Base-by-base conservation (phyloP, 1,139 yeast species). In the Sugiyamaella castrensis region DNA sequence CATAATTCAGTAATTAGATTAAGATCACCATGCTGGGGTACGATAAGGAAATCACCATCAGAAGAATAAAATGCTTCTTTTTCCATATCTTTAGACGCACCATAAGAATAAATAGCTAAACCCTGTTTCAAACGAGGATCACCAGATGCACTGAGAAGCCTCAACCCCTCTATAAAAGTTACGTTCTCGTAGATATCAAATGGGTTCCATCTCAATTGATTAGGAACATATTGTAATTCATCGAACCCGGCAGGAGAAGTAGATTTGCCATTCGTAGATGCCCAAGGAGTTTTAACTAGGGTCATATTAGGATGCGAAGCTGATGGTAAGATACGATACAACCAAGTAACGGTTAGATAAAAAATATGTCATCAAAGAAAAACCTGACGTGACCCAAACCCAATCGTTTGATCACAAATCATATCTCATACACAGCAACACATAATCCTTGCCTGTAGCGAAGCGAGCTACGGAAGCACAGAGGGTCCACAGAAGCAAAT, bases 1-100 rank as follows among this genome's bases (percentile, higher is more conserved):
- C 68, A 67, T 30, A 61, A 53, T 49, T 64, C 68, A 9, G 68
- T 64, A 41, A 58, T 59, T 28, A 64, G 56, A 43, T 62, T 59
- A 37, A 64, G 55, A 13, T 53, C 57, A 3, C 68, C 68, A 12
- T 51, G 48, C 44, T 63, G 67, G 2, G 67, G 63, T 7, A 64
- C 67, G 46, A 64, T 56, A 29, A 64, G 52, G 37, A 64, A 43
- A 48, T 59, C 61, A 6, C 65, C 60, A 38, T 63, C 60, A 2
- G 60, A 60, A 43, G 59, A 46, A 49, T 53, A 54, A 34, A 63
- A 54, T 6, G 63, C 61, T 43, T 61, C 61, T 33, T 60, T 57
- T 10, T 40, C 57, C 68, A 64, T 64, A 16, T 54, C 49, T 27
- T 53, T 52, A 44, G 53, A 58, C 30, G 64, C 63, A 2, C 57